phyloP scores from a whole-genome alignment of 2,329 filamentous ascomycete genomes.

The Talaromyces marneffei region DNA sequence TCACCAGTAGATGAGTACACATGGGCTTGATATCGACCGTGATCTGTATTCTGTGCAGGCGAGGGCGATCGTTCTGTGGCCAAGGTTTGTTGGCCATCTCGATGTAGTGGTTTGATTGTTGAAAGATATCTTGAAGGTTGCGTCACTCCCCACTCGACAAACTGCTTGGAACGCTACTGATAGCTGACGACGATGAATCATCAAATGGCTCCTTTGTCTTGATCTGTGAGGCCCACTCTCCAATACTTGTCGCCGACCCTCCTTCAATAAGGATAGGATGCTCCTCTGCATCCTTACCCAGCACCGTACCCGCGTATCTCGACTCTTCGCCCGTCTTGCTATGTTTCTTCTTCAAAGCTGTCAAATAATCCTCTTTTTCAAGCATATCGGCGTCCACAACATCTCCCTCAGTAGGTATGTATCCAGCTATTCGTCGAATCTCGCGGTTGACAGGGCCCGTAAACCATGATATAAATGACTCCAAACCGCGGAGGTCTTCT shows the following conservation, averaged over 20 bases:
- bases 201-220: slow-evolving; percentile 27
- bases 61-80: not conserved
- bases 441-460: slow-evolving; percentile 67
- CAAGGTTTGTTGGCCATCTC: too few species aligned
- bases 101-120: not conserved
- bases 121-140: slow-evolving; percentile 13
- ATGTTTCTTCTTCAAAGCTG: slow-evolving; percentile 82
- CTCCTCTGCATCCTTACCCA: slow-evolving; percentile 68
- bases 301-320: slow-evolving; percentile 75
- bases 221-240: slow-evolving; percentile 53
- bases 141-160: slow-evolving; percentile 33
- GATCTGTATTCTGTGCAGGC: not conserved
- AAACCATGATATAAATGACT: slow-evolving; percentile 75
- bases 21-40: not conserved
- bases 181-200: slow-evolving; percentile 31
- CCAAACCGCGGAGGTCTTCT: slow-evolving; percentile 74
- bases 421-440: slow-evolving; percentile 72
- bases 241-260: slow-evolving; percentile 58
- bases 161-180: slow-evolving; percentile 38
- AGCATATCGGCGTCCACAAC: slow-evolving; percentile 46
- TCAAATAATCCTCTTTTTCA: slow-evolving; percentile 65
- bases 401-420: slow-evolving; percentile 54
- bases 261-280: slow-evolving; percentile 73
- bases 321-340: slow-evolving; percentile 83
- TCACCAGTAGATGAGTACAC: not conserved